A percentile compares a stretch with the other conserved stretches of the same genome.
phyloP scores from a whole-genome alignment of 371 early-diverging fungal species.

The Aphelidium insulamus region DNA sequence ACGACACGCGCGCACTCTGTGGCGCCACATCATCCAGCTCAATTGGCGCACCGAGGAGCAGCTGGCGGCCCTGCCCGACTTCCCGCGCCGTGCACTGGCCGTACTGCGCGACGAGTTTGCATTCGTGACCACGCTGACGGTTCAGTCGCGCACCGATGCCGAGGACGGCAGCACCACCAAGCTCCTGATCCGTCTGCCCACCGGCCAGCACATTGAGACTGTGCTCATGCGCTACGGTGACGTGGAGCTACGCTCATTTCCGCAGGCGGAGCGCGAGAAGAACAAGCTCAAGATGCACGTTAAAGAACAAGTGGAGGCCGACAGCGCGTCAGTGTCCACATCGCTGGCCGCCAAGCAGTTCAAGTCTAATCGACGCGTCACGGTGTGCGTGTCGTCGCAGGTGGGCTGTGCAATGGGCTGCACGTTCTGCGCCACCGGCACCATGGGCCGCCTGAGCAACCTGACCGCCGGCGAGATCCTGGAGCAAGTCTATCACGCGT shows the following conservation, averaged over 20 bases:
- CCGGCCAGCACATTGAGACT: conserved; percentile 18
- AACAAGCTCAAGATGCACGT: neutral
- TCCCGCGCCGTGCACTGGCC: conserved; percentile 11
- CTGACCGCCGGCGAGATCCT: conserved; percentile 58
- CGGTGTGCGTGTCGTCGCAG: conserved; percentile 72
- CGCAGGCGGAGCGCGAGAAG: conserved; percentile 10
- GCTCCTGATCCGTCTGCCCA: conserved; percentile 19
- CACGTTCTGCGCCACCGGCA: conserved; percentile 81
- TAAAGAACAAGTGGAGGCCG: too few species aligned
- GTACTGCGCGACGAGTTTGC: conserved; percentile 13
- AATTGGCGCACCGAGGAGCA: neutral
- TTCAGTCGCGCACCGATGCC: conserved; percentile 11
- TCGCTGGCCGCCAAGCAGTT: too few species aligned
- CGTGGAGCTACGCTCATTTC: conserved; percentile 13
- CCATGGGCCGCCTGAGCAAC: conserved; percentile 55
- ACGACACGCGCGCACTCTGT: conserved; percentile 5
- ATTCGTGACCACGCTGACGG: conserved; percentile 10
- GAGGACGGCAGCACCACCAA: conserved; percentile 21
- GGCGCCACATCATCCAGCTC: conserved; percentile 13
- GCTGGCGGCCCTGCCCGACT: conserved; percentile 7
- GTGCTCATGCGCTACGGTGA: conserved; percentile 23
- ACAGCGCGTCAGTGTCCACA: too few species aligned
- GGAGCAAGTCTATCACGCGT: conserved; percentile 33
- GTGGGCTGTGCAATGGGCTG: conserved; percentile 72
- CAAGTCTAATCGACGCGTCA: too few species aligned